Base-by-base conservation (phyloP, 768 basidiomycete species). In the Auricularia heimuer region DNA sequence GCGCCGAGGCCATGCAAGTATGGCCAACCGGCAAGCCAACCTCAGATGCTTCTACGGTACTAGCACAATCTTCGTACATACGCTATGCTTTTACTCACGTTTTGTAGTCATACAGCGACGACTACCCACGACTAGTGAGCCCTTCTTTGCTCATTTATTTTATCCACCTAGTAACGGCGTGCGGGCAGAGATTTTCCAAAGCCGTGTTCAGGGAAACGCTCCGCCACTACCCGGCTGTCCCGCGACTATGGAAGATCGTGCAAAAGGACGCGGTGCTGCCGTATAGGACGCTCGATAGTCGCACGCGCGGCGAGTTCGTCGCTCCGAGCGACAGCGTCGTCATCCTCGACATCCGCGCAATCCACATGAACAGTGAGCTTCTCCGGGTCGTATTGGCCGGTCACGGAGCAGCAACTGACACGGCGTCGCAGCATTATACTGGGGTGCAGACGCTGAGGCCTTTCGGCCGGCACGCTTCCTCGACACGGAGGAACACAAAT, bases 401-500 rank as follows among this genome's bases (percentile, higher is more conserved):
- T 54, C 24, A 14, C 4, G 36, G 34, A 16, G 1, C 62, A 14
- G 56, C 56, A 24, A 0, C 8, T 18, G 34, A 36, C 29, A 18
- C 29, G 45, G 42, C 61, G 7, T 6, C 3, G 60, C 56, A 84
- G 82, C 80, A 3, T 71, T 80, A 18, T 75, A 80, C 58, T 83
- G 82, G 83, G 83, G 83, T 6, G 70, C 75, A 10, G 81, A 83
- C 63, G 74, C 64, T 0, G 71, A 66, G 11, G 75, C 77, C 21
- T 84, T 82, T 73, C 81, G 72, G 61, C 82, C 82, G 0, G 79
- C 79, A 51, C 77, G 80, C 0, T 84, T 83, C 69, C 73, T 84
- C 35, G 82, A 83, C 63, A 82, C 80, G 0, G 76, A 76, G 3
- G 71, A 75, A 1, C 82, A 83, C 64, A 75, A 75, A 39, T 83